Base-by-base conservation (phyloP, 306 rosid genomes). In the Glycine tomentella region DNA sequence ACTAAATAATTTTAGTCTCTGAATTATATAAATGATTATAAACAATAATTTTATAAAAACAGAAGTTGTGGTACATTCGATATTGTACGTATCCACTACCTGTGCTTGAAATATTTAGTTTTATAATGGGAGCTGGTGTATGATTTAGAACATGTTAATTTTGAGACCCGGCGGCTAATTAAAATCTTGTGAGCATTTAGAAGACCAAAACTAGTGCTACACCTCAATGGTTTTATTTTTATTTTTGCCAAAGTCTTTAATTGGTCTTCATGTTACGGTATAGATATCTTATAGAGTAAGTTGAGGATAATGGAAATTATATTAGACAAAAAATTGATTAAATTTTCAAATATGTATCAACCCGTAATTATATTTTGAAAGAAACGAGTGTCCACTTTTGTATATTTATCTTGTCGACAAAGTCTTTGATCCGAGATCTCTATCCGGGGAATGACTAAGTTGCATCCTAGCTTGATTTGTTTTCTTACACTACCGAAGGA, bases 91-190 rank as follows among this genome's bases (percentile, higher is more conserved):
- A 65, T 57, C 83, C 80, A 78, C 83, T 52, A 66, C 72, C 4
- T 20, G n/a, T 72, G 51, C 75, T 56, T 74, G 12, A 45, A 46
- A 80, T 49, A 80, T 71, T 25, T 75, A 36, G 65, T 75, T 67
- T 49, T 75, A 59, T 49, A 53, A 59, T 76, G 65, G 49, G 53
- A 57, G 11, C 15, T 12, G 49, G 69, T 53, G n/a, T 8, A 13
- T 14, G 58, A 61, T 51, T 17, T 31, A 69, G 81, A 76, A 77
- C 75, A 9, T 42, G 79, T 51, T 80, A 57, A 48, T 69, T 57
- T 68, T 45, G 14, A 55, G 66, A 62, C 11, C 49, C 8, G 79
- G 68, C 63, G 40, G 74, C 66, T 38, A 38, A 38, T 38, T 38
- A 36, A 17, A 62, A 50, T 50, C 38, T 62, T 16, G 34, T 58